Percentiles rank a stretch among this genome's conserved stretches.
phyloP scores from a whole-genome alignment of 2,329 filamentous ascomycete species.

The Penicillium sp. region DNA sequence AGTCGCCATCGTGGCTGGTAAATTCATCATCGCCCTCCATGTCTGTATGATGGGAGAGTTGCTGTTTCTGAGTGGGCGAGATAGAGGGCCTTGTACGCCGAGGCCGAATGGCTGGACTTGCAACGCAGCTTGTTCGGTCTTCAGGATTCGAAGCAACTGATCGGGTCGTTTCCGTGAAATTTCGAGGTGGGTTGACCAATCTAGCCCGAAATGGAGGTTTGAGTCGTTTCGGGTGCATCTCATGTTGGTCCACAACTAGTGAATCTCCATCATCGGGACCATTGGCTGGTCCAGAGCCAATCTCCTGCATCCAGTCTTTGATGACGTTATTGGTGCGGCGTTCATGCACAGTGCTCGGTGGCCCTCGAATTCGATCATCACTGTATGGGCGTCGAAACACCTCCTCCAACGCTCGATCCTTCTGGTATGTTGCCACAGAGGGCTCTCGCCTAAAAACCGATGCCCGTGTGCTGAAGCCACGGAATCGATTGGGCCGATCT shows the following conservation, averaged over 20 bases:
- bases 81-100: slow-evolving; percentile 30
- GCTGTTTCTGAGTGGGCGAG: slow-evolving; percentile 37
- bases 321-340: slow-evolving; percentile 77
- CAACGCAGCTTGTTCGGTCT: slow-evolving; percentile 40
- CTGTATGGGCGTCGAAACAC: slow-evolving; percentile 74
- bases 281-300: slow-evolving; percentile 54
- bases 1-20: slow-evolving; percentile 70
- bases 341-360: slow-evolving; percentile 58
- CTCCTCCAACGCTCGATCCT: slow-evolving; percentile 85
- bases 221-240: slow-evolving; percentile 52
- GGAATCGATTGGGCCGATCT: slow-evolving; percentile 52
- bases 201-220: slow-evolving; percentile 47
- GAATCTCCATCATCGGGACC: slow-evolving; percentile 62
- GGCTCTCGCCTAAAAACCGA: slow-evolving; percentile 69
- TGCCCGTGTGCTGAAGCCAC: slow-evolving; percentile 70
- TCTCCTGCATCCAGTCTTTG: slow-evolving; percentile 81
- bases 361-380: slow-evolving; percentile 60
- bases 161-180: slow-evolving; percentile 52
- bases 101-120: slow-evolving; percentile 37
- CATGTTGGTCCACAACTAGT: slow-evolving; percentile 58
- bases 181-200: slow-evolving; percentile 33
- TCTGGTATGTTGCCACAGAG: slow-evolving; percentile 82
- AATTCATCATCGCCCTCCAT: slow-evolving; percentile 88
- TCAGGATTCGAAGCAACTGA: slow-evolving; percentile 60
- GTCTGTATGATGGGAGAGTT: slow-evolving; percentile 64